Base-by-base conservation (phyloP, 2,329 filamentous ascomycete genomes). In the Neurospora sp. region DNA sequence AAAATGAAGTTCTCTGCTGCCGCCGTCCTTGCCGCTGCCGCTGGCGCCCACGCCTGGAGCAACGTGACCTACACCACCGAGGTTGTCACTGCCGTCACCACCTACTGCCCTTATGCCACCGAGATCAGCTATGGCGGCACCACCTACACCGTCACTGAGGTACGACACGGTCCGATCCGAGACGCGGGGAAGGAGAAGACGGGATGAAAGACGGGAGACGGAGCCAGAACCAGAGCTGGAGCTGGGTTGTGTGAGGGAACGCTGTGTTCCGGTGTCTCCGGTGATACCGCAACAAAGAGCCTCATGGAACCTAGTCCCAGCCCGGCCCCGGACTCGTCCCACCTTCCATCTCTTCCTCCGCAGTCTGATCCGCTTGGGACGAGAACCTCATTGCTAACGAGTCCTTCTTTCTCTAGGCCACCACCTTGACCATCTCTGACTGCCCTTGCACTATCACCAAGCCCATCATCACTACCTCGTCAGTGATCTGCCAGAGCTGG, bases 31-130 rank as follows among this genome's bases (percentile, higher is more conserved):
- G 85, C 85, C 76, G 82, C 84, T 80, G 83, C 80, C 78, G 81
- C 82, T 77, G 84, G 83, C 79, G 82, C 74, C 74, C 76, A 78
- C 73, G 79, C 79, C 73, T 72, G 73, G 73, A 77, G 77, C 77
- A 85, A 85, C 80, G 82, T 83, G 75, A 83, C 82, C 78, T 87
- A 86, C 81, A 85, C 84, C 81, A 92, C 89, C 75, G 87, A 90
- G 84, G 82, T 88, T 74, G 86, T 92, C 74, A 88, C 87, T 70
- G 81, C 83, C 70, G 87, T 87, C 83, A 88, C 86, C 81, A 93
- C 90, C 78, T 92, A 85, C 87, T 93, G 91, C 88, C 89, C 91
- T 28, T 83, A 78, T 74, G 80, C 90, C 74, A 92, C 90, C 76
- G 80, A 83, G 76, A 81, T 92, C 80, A 86, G 85, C 77, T 84